phyloP scores from a whole-genome alignment of 2,329 filamentous ascomycete species.

The Nothophoma quercina region DNA sequence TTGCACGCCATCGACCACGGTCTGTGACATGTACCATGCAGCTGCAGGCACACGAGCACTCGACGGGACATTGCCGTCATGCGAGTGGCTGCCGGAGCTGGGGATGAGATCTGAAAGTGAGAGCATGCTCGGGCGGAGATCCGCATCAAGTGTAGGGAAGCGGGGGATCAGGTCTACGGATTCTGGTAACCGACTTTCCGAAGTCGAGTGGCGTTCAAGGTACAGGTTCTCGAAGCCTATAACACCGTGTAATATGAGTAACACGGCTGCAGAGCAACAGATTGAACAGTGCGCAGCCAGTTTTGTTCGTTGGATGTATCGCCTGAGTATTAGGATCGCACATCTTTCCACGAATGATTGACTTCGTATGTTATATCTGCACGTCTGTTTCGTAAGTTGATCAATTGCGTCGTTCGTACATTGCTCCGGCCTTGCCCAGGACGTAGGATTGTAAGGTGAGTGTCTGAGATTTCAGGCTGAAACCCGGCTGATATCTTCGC shows the following conservation, averaged over 20 bases:
- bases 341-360: conserved; percentile 8
- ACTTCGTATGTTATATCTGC: neutral
- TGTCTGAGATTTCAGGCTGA: conserved; percentile 38
- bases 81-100: conserved; percentile 7
- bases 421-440: conserved; percentile 20
- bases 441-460: conserved; percentile 17
- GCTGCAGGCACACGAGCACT: conserved; percentile 20
- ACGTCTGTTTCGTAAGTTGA: conserved; percentile 4
- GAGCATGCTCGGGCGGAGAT: neutral
- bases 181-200: neutral
- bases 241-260: conserved; percentile 4
- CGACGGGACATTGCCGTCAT: conserved; percentile 20
- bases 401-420: conserved; percentile 1
- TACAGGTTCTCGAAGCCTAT: conserved; percentile 4
- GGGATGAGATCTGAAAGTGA: conserved; percentile 10
- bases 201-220: neutral
- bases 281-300: conserved; percentile 3
- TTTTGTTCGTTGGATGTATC: neutral
- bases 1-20: conserved; percentile 22
- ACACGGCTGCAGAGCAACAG: conserved; percentile 2
- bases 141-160: neutral
- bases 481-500: conserved; percentile 20
- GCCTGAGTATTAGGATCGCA: neutral
- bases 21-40: conserved; percentile 21
- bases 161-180: neutral